A percentile compares a stretch with the other conserved stretches of the same genome.
Evolutionary conservation across 2,329 filamentous ascomycete species (phyloP).

Genomic region (Talaromyces sp.): DNA sequence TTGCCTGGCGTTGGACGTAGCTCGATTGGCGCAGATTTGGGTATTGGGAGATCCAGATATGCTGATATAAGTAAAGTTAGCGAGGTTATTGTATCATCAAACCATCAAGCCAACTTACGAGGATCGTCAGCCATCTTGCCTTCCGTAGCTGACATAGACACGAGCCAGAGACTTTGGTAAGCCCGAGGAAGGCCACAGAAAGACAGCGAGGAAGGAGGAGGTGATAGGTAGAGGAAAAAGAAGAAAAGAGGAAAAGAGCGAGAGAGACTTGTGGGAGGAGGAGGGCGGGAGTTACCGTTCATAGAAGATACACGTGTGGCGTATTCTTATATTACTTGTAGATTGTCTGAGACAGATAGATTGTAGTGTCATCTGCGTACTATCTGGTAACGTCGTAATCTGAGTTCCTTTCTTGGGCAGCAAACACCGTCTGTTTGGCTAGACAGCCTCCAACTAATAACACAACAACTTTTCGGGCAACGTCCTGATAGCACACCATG

Average conservation of each 20-base stretch:
- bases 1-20: slow-evolving; percentile 13
- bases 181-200: too few species aligned
- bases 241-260: not conserved
- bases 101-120: not conserved
- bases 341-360: not conserved
- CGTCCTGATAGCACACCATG: not conserved
- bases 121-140: not conserved
- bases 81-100: too few species aligned
- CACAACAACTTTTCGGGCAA: not conserved
- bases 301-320: not conserved
- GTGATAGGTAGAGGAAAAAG: not conserved
- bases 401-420: not conserved
- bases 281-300: not conserved
- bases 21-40: slow-evolving; percentile 17
- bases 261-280: not conserved
- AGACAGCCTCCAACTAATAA: not conserved
- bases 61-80: slow-evolving; percentile 8
- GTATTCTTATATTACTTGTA: not conserved
- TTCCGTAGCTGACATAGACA: not conserved
- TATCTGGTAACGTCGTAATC: not conserved
- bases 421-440: not conserved
- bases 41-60: slow-evolving; percentile 16
- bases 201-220: not conserved
- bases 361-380: not conserved
- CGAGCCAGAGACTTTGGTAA: not conserved